Base-by-base conservation (phyloP, 257 asterid genomes). In the Fraxinus cuspidata region DNA sequence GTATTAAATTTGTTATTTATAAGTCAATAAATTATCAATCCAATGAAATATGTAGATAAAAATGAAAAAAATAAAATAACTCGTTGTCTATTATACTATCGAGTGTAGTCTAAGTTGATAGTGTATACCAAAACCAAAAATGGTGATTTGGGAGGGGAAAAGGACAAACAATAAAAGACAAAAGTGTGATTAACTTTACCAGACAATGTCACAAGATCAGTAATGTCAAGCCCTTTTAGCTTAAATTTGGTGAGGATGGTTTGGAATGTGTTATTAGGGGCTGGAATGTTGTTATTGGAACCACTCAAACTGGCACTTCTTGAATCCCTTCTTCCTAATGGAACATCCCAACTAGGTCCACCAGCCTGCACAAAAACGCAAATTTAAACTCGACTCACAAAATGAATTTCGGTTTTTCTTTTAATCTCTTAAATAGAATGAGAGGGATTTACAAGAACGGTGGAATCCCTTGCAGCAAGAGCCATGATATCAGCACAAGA, bases 401-500 rank as follows among this genome's bases (percentile, higher is more conserved):
- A 75, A 65, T 42, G 21, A 64, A 40, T 42, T 32, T 47, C 37
- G 15, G 12, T 3, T 25, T 38, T 10, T 15, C 25, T 65, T 65
- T 5, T 15, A 44, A 23, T 19, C 64, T 40, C 16, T 18, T 16
- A 16, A 47, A 15, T 47, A 47, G 32, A 63, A 2, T 23, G 32
- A 37, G 12, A 69, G 47, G 27, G 4, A 79, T 90, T 87, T 72
- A 91, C 98, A 3, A 94, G 80, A 72, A 88, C 91, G 1, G 96
- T 86, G 70, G 98, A 94, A 25, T 94, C 97, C 77, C 97, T 89
- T 5, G 98, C 98, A 63, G 93, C 88, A 78, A 94, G 84, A 64
- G 97, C 96, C 83, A 94, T 23, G 69, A 94, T 81, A 80, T 94
- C 97, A 4, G 98, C 96, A 81, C 98, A 94, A 32, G 98, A 94